Evolutionary conservation across 1,284 basidiomycete species (phyloP).

Genomic region (Pseudozyma sp.): DNA sequence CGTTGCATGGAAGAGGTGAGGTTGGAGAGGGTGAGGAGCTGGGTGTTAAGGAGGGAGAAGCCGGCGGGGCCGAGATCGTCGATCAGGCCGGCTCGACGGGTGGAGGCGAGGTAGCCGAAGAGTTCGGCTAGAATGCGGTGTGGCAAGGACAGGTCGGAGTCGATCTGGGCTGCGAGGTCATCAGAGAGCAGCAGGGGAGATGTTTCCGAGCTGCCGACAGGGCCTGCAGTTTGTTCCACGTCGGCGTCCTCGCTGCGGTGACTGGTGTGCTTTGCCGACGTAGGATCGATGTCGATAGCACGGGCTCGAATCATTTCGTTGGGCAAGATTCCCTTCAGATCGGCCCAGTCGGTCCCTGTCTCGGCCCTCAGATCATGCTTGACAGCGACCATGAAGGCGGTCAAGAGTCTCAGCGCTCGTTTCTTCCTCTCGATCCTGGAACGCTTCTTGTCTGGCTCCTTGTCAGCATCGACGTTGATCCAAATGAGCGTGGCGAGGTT

Average conservation of each 20-base stretch:
- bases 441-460: slow-evolving; percentile 21
- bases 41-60: slow-evolving; percentile 34
- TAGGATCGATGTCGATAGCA: background rate
- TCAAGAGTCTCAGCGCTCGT: slow-evolving; percentile 77
- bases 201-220: slow-evolving; percentile 2
- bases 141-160: slow-evolving; percentile 6
- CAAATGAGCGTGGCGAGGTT: slow-evolving; percentile 79
- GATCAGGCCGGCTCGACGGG: slow-evolving; percentile 33
- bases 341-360: slow-evolving; percentile 18
- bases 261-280: background rate
- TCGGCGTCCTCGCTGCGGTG: background rate
- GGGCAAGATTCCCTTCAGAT: slow-evolving; percentile 29
- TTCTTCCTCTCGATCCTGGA: slow-evolving; percentile 77
- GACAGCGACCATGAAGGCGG: slow-evolving; percentile 77
- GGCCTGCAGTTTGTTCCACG: background rate
- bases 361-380: slow-evolving; percentile 81
- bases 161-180: background rate
- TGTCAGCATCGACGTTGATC: slow-evolving; percentile 75
- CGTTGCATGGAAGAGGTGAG: slow-evolving; percentile 86
- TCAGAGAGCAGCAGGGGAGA: slow-evolving; percentile 15
- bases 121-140: slow-evolving; percentile 41
- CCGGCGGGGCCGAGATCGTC: slow-evolving; percentile 49
- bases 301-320: slow-evolving; percentile 14
- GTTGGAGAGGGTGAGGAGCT: slow-evolving; percentile 77
- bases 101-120: slow-evolving; percentile 33